Base-by-base conservation (phyloP, 352 stramenopile genomes). In the Phytophthora chlamydospora region DNA sequence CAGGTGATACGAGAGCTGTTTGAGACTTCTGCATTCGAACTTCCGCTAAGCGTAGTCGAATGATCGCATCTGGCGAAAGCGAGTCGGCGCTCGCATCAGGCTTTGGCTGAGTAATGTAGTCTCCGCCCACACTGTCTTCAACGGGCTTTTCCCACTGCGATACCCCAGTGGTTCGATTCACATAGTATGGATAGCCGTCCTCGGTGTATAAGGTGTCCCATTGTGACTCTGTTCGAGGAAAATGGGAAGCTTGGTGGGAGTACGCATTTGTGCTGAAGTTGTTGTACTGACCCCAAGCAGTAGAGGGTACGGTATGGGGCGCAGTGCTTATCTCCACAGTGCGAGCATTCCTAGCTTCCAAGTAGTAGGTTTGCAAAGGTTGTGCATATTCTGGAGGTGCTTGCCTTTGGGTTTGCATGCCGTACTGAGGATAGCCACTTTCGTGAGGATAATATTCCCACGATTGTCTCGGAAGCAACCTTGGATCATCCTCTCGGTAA, bases 121-220 rank as follows among this genome's bases (percentile, higher is more conserved):
- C 12, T 31, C 17, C 24, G 36, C n/a, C 40, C 17, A n/a, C 24
- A 36, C 29, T 32, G 35, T 64, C 55, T 41, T 71, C 47, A 9
- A 33, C 2, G 32, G 86, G 83, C n/a, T 78, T 80, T 42, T 93
- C 86, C 86, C 84, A 95, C 51, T 92, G 86, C 0, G 86, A 95
- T 24, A 78, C 58, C 16, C 84, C 83, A 3, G 84, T 91, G 29
- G 45, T 46, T 60, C 68, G 71, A 64, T 92, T 87, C 13, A 93
- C 80, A 46, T 91, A 95, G 63, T 93, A 95, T 13, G 76, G 66
- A 42, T 95, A 90, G 4, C 86, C 86, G 41, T 95, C 78, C 39
- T 83, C 56, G 0, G 78, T 89, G 60, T 90, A 90, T 35, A 86
- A 77, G 6, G 74, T 88, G 11, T 92, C 80, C 80, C 83, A 95